Evolutionary conservation across 441 rosid genomes (phyloP).

Genomic region (Breynia disticha): DNA sequence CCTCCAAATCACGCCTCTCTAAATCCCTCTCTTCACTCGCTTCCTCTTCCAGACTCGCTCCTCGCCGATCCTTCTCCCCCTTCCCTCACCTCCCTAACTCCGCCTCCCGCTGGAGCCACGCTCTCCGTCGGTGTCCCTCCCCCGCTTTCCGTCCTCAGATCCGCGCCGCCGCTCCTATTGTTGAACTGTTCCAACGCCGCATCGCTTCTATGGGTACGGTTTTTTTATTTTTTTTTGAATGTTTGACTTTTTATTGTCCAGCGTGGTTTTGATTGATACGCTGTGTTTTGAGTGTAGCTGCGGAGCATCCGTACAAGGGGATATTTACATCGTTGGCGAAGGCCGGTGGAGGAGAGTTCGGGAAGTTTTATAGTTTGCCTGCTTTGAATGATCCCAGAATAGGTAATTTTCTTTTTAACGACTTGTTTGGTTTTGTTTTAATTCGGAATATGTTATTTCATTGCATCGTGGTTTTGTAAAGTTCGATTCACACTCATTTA

Average conservation of each 20-base stretch:
- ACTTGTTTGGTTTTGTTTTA: too few relatives aligned
- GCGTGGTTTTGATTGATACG: too few relatives aligned
- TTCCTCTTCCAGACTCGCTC: conserved; percentile 9
- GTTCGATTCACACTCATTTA: too few relatives aligned
- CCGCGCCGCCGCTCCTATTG: conserved; percentile 46
- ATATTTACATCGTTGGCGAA: conserved; percentile 83
- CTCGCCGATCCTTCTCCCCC: conserved; percentile 44
- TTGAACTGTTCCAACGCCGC: conserved; percentile 56
- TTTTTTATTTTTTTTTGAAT: not conserved
- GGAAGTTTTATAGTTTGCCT: conserved; percentile 90
- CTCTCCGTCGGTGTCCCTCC: conserved; percentile 66
- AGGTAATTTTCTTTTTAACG: conserved; percentile 47
- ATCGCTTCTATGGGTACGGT: conserved; percentile 73
- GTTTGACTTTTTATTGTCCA: not conserved
- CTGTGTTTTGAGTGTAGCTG: conserved; percentile 42
- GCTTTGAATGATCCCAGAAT: conserved; percentile 93
- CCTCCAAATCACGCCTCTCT: conserved; percentile 40
- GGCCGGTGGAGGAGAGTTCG: conserved; percentile 96
- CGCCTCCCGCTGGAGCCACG: too few relatives aligned
- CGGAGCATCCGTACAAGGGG: conserved; percentile 79
- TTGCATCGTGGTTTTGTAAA: too few relatives aligned
- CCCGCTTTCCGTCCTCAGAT: conserved; percentile 53
- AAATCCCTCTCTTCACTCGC: conserved; percentile 14
- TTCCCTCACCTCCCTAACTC: conserved; percentile 37
- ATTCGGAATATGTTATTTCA: too few relatives aligned